A percentile compares a stretch with the other conserved stretches of the same genome.
Evolutionary conservation across 768 basidiomycete species (phyloP).

Genomic region (Tricholoma hemisulphureum): DNA sequence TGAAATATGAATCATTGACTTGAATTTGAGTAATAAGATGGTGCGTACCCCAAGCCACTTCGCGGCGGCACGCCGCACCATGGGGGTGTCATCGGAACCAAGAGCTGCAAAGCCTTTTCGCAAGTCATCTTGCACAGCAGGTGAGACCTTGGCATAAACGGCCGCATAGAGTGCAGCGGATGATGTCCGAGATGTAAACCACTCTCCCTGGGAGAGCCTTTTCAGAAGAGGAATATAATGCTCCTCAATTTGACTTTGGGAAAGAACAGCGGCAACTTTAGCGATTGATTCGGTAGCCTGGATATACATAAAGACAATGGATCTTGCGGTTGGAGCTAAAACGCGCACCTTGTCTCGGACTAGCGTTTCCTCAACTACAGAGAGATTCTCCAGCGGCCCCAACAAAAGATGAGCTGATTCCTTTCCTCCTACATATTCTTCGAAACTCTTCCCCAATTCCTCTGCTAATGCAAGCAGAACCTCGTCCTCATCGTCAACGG

Average conservation of each 20-base stretch:
- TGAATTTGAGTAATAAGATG: not conserved
- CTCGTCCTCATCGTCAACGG: constrained; percentile 99
- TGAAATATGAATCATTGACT: constrained; percentile 3
- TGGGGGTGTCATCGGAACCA: constrained; percentile 93
- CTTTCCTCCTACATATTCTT: constrained; percentile 91
- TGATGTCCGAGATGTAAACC: constrained; percentile 98
- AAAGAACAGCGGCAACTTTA: constrained; percentile 78
- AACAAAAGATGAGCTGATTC: constrained; percentile 85
- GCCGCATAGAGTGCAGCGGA: constrained; percentile 91
- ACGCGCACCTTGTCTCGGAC: constrained; percentile 89
- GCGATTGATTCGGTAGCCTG: constrained; percentile 96
- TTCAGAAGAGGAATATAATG: constrained; percentile 89
- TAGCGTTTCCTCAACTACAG: constrained; percentile 95
- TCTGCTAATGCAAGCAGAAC: constrained; percentile 94
- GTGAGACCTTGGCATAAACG: constrained; percentile 78
- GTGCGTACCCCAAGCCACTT: constrained; percentile 90
- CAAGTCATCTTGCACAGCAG: constrained; percentile 79
- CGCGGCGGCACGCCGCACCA: constrained; percentile 95
- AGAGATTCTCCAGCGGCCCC: constrained; percentile 91
- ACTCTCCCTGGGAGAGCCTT: constrained; percentile 89
- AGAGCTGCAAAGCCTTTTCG: constrained; percentile 81
- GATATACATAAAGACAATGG: constrained; percentile 6
- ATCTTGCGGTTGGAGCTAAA: constrained; percentile 5
- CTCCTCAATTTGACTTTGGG: constrained; percentile 79
- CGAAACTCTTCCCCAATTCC: constrained; percentile 88